These are phyloP conservation scores for Sugiyamaella paludigena DNA, from an alignment of 1,139 yeast species.

Conservation along the genomic window DNA sequence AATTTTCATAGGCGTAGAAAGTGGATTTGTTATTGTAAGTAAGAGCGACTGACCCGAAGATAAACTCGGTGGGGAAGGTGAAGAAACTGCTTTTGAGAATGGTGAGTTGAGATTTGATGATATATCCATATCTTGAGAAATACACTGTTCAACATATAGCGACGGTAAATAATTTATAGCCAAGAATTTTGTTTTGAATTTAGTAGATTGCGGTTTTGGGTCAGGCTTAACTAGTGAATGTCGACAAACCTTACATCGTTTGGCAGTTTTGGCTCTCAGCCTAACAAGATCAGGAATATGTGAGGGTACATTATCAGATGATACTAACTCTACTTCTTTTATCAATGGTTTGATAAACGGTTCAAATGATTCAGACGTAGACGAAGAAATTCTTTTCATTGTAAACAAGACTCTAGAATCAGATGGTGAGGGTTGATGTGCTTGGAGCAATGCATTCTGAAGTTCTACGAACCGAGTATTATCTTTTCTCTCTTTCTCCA, in stretches of 20 bases:
- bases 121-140: background rate
- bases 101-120: no score
- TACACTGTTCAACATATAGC: slow-evolving; percentile 14
- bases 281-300: slow-evolving; percentile 25
- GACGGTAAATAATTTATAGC: slow-evolving; percentile 32
- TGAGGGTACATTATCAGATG: background rate
- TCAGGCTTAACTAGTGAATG: slow-evolving; percentile 33
- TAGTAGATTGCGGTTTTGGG: slow-evolving; percentile 28
- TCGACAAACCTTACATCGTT: slow-evolving; percentile 34
- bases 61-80: background rate
- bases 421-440: background rate
- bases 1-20: slow-evolving; percentile 26
- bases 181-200: slow-evolving; percentile 27
- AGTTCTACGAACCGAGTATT: slow-evolving; percentile 1
- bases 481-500: background rate
- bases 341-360: background rate
- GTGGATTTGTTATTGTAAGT: slow-evolving; percentile 32
- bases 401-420: slow-evolving; percentile 3
- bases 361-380: background rate
- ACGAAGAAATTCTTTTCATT: background rate
- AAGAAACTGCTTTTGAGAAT: background rate
- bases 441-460: no score
- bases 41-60: background rate
- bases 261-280: slow-evolving; percentile 30
- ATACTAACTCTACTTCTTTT: background rate